Evolutionary conservation across 2,329 filamentous ascomycete genomes (phyloP).

Genomic region (Sporothrix brunneoviolacea): DNA sequence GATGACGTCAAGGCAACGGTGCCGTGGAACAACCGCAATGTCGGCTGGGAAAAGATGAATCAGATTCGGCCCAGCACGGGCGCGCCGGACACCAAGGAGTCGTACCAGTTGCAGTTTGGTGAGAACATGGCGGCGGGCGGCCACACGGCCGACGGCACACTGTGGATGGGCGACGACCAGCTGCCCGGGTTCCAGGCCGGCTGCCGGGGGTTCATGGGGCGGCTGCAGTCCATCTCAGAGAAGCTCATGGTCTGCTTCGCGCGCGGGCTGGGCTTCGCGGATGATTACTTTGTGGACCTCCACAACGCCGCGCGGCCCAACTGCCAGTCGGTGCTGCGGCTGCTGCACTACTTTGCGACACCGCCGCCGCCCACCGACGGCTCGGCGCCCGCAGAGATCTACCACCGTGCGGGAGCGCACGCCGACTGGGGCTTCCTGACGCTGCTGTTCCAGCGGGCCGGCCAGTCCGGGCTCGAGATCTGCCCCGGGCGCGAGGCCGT

Average conservation of each 20-base stretch:
- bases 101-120: slow-evolving; percentile 57
- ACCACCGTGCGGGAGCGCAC: slow-evolving; percentile 52
- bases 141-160: slow-evolving; percentile 24
- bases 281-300: slow-evolving; percentile 46
- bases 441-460: slow-evolving; percentile 54
- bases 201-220: slow-evolving; percentile 47
- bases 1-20: slow-evolving; percentile 46
- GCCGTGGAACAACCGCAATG: slow-evolving; percentile 48
- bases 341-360: slow-evolving; percentile 20
- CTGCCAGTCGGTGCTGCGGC: slow-evolving; percentile 44
- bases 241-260: slow-evolving; percentile 54
- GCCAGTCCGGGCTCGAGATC: slow-evolving; percentile 57
- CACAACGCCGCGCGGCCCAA: slow-evolving; percentile 45
- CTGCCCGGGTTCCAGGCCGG: slow-evolving; percentile 41
- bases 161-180: slow-evolving; percentile 42
- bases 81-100: slow-evolving; percentile 52
- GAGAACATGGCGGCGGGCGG: slow-evolving; percentile 39
- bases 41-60: slow-evolving; percentile 54
- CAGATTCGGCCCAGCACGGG: slow-evolving; percentile 56
- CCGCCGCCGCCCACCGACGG: slow-evolving; percentile 25
- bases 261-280: slow-evolving; percentile 44
- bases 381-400: slow-evolving; percentile 33
- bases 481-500: slow-evolving; percentile 56
- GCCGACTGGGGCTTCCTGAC: slow-evolving; percentile 59
- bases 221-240: slow-evolving; percentile 46